phyloP scores from a whole-genome alignment of 1,284 basidiomycete genomes.

The Leccinum subrobustum region DNA sequence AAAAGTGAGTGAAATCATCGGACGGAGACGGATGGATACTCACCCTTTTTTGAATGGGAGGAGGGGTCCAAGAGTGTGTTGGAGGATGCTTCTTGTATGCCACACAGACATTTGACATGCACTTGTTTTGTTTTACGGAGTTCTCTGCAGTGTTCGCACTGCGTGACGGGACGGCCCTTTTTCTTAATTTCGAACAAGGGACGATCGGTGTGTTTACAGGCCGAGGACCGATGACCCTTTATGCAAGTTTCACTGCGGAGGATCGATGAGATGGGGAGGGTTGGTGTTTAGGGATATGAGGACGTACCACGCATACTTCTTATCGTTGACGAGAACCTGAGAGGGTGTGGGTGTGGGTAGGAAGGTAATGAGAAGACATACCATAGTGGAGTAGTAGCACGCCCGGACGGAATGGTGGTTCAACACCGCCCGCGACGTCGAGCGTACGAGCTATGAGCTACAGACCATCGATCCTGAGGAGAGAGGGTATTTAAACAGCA shows the following conservation, averaged over 20 bases:
- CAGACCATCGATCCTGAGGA: conserved; percentile 29
- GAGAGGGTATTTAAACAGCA: conserved; percentile 42
- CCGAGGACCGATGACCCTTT: conserved; percentile 79
- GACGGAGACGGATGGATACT: conserved; percentile 20
- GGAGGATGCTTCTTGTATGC: conserved; percentile 35
- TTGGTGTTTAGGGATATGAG: not conserved
- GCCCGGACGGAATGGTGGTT: conserved; percentile 39
- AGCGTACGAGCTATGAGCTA: conserved; percentile 45
- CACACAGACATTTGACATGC: conserved; percentile 67
- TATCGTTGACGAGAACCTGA: conserved; percentile 74
- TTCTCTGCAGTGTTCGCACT: conserved; percentile 76
- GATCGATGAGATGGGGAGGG: conserved; percentile 8
- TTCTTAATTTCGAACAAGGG: conserved; percentile 80
- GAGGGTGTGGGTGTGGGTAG: conserved; percentile 1
- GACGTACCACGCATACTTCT: conserved; percentile 77
- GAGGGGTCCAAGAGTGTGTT: conserved; percentile 33
- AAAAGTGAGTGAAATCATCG: conserved; percentile 34
- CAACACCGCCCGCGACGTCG: conserved; percentile 45
- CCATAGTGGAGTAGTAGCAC: conserved; percentile 32
- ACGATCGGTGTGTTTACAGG: conserved; percentile 74
- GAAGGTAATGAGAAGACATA: conserved; percentile 24
- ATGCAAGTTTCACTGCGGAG: conserved; percentile 71
- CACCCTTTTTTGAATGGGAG: conserved; percentile 56
- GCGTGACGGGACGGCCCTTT: conserved; percentile 79
- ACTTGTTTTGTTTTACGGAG: conserved; percentile 74